A percentile compares a stretch with the other conserved stretches of the same genome.
Conservation (phyloP, 495 filamentous ascomycete species). For the Penicillium goetzii region DNA sequence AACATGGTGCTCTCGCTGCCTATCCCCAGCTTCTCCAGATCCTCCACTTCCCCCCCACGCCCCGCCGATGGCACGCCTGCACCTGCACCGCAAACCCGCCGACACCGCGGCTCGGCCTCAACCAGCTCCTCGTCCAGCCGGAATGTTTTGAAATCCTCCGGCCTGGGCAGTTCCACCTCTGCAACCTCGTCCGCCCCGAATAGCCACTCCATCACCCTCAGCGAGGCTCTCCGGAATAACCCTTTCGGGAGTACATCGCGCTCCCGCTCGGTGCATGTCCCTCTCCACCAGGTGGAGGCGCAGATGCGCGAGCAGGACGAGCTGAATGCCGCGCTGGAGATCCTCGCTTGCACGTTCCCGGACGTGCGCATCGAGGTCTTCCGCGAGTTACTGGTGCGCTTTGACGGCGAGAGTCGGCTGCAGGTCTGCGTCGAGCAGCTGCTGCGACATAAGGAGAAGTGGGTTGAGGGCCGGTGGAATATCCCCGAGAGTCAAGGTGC, state of each 20-base stretch:
- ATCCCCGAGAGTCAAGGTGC: slow-evolving; percentile 40
- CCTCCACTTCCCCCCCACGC: slow-evolving; percentile 37
- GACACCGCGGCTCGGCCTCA: slow-evolving; percentile 24
- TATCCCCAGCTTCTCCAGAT: slow-evolving; percentile 45
- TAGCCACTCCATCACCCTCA: slow-evolving; percentile 42
- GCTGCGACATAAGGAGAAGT: slow-evolving; percentile 73
- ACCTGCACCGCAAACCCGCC: slow-evolving; percentile 24
- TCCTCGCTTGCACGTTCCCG: slow-evolving; percentile 78
- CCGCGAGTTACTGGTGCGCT: slow-evolving; percentile 79
- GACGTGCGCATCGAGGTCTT: slow-evolving; percentile 90
- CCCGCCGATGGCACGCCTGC: slow-evolving; percentile 32
- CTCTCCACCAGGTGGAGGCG: slow-evolving; percentile 32
- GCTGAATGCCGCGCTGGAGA: slow-evolving; percentile 74
- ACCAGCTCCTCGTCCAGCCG: slow-evolving; percentile 29
- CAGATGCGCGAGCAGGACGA: slow-evolving; percentile 57
- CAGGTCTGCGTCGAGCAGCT: slow-evolving; percentile 85
- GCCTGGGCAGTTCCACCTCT: neutral
- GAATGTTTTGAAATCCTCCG: slow-evolving; percentile 21
- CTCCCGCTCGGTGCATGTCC: slow-evolving; percentile 32
- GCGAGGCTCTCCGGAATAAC: slow-evolving; percentile 49
- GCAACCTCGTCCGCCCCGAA: slow-evolving; percentile 20
- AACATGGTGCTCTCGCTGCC: slow-evolving; percentile 52
- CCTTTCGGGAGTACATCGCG: slow-evolving; percentile 46
- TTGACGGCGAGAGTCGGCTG: slow-evolving; percentile 80
- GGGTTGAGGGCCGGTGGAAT: slow-evolving; percentile 76